Evolutionary conservation across 106 monocot genomes (phyloP).

Genomic region (Acorus calamus): DNA sequence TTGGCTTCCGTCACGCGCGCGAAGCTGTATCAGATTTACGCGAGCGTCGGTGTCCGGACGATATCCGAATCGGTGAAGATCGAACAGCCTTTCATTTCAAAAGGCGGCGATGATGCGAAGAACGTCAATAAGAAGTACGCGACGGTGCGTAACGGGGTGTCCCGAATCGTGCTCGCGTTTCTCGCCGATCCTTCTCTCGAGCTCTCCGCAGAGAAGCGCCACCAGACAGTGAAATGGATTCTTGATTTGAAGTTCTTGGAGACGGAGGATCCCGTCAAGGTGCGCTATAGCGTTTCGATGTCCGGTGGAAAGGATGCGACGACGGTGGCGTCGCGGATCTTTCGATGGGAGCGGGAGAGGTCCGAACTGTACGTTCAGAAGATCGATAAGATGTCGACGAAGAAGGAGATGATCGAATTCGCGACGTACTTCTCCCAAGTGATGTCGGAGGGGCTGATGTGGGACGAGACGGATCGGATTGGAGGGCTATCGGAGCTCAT

Average conservation of each 20-base stretch:
- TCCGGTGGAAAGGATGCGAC: slow-evolving; percentile 13
- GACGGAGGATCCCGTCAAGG: slow-evolving; percentile 20
- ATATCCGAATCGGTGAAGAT: slow-evolving; percentile 28
- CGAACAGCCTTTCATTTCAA: slow-evolving; percentile 1
- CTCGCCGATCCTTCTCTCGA: slow-evolving; percentile 28
- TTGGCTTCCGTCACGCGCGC: slow-evolving; percentile 1
- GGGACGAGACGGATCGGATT: slow-evolving; percentile 25
- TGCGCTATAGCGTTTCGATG: slow-evolving; percentile 13
- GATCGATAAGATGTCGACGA: not conserved
- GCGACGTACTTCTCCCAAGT: slow-evolving; percentile 37
- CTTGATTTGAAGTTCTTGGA: slow-evolving; percentile 15
- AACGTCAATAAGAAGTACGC: not conserved
- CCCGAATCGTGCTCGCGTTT: slow-evolving; percentile 38
- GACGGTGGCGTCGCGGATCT: slow-evolving; percentile 7
- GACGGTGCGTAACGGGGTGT: slow-evolving; percentile 23
- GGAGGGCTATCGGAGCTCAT: slow-evolving; percentile 31
- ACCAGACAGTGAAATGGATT: slow-evolving; percentile 16
- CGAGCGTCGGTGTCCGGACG: slow-evolving; percentile 20
- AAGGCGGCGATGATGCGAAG: not conserved
- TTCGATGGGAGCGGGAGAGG: slow-evolving; percentile 27
- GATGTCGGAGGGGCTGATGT: slow-evolving; percentile 34
- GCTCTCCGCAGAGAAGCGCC: slow-evolving; percentile 17
- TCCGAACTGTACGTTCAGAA: slow-evolving; percentile 17
- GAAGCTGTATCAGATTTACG: slow-evolving; percentile 23
- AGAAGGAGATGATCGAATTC: slow-evolving; percentile 27